Conservation (phyloP, 176 grass and related monocot genomes). For the Saccharum spontaneum region DNA sequence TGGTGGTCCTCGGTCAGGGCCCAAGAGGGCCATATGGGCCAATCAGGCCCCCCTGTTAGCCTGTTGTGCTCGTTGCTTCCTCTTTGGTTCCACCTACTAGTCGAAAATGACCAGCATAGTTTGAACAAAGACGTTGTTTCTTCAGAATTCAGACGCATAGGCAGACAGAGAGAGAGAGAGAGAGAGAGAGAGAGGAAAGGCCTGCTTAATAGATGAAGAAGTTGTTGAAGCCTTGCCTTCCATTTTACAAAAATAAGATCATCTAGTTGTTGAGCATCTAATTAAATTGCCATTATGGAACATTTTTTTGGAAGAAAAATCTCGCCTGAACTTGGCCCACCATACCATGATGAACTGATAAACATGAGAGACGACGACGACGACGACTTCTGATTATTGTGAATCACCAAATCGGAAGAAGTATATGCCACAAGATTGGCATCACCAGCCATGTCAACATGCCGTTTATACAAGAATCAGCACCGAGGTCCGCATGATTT, state of each 20-base stretch:
- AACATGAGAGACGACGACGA: neutral
- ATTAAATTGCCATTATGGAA: neutral
- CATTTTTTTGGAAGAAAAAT: neutral
- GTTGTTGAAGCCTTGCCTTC: neutral
- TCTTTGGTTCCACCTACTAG: neutral
- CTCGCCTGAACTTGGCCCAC: neutral
- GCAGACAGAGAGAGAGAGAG: neutral
- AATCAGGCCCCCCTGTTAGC: neutral
- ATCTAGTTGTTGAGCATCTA: neutral
- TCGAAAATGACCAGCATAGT: neutral
- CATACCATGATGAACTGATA: neutral
- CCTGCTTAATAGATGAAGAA: neutral
- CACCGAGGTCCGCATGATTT: slow-evolving; percentile 33
- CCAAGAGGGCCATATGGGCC: neutral
- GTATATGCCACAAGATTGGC: slow-evolving; percentile 37
- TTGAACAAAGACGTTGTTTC: neutral
- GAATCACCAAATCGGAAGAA: neutral
- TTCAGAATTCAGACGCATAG: neutral
- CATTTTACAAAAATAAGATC: neutral
- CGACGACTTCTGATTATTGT: neutral
- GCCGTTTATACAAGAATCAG: neutral
- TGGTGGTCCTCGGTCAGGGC: slow-evolving; percentile 9
- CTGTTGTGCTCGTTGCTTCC: neutral
- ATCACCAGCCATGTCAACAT: slow-evolving; percentile 17
- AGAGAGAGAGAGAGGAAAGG: neutral